A percentile compares a stretch with the other conserved stretches of the same genome.
These are phyloP conservation scores for Diaporthe amygdali DNA, from an alignment of 2,329 filamentous ascomycete species.

Conservation along the genomic window DNA sequence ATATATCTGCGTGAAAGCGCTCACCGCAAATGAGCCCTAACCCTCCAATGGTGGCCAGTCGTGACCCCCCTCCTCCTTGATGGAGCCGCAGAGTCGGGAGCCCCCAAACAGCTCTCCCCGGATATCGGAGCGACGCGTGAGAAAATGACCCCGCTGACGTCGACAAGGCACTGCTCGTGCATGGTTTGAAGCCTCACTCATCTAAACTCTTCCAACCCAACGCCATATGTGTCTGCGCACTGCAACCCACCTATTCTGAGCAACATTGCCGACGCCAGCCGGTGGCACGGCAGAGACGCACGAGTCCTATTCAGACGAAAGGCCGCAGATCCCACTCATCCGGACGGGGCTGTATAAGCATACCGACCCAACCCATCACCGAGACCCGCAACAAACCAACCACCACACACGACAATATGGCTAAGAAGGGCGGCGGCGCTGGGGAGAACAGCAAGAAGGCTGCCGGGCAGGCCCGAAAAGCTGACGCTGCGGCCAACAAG, in stretches of 20 bases:
- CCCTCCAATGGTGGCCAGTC: background rate
- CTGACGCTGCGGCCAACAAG: conserved; percentile 83
- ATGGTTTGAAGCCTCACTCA: background rate
- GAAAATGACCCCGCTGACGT: conserved; percentile 19
- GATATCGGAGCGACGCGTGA: background rate
- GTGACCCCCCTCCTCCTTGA: background rate
- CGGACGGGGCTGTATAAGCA: background rate
- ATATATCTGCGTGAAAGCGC: background rate
- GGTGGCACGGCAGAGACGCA: background rate
- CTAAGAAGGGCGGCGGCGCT: conserved; percentile 73
- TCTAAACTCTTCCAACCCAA: background rate
- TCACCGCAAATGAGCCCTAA: conserved; percentile 1
- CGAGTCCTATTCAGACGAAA: background rate
- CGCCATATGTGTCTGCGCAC: background rate
- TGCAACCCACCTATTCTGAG: background rate
- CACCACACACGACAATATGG: conserved; percentile 56
- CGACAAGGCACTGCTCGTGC: background rate
- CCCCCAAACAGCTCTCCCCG: background rate
- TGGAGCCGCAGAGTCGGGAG: background rate
- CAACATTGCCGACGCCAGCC: conserved; percentile 5
- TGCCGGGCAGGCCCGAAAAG: conserved; percentile 89
- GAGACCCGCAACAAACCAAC: background rate
- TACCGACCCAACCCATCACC: background rate
- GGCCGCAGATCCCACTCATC: conserved; percentile 3
- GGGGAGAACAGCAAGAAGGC: conserved; percentile 88